Evolutionary conservation across 441 rosid genomes (phyloP).

Genomic region (Adansonia gregorii): DNA sequence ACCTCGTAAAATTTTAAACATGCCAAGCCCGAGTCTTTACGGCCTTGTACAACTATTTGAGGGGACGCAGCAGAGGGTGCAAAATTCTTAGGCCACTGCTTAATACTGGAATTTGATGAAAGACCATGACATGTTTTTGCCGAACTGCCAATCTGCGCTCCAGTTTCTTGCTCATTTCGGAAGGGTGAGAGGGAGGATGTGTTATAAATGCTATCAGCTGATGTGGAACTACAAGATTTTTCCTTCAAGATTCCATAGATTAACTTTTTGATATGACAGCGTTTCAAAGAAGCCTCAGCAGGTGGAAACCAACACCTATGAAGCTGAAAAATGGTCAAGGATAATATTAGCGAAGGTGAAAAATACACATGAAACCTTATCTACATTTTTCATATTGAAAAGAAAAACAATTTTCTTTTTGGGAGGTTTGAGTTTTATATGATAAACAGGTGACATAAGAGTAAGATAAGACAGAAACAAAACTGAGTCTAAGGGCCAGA

Average conservation of each 20-base stretch:
- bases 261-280: conserved; percentile 51
- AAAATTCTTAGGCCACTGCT: conserved; percentile 28
- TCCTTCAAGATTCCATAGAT: conserved; percentile 54
- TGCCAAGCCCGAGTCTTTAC: conserved; percentile 21
- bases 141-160: conserved; percentile 36
- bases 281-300: conserved; percentile 70
- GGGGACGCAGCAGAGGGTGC: conserved; percentile 21
- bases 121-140: conserved; percentile 30
- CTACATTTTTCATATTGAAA: neutral
- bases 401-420: neutral
- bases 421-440: neutral
- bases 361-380: neutral
- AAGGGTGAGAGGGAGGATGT: conserved; percentile 30
- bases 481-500: neutral
- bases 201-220: conserved; percentile 34
- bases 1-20: conserved; percentile 19
- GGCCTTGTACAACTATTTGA: conserved; percentile 16
- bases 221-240: conserved; percentile 35
- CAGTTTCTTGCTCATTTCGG: conserved; percentile 39
- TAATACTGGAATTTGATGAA: conserved; percentile 29
- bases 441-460: neutral
- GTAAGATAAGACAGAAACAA: neutral
- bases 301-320: conserved; percentile 71
- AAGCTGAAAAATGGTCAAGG: conserved; percentile 52
- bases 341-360: neutral